Evolutionary conservation across 495 filamentous ascomycete species (phyloP), one percentile per base, ranked within the genome.

Genomic region (Venustampulla echinocandica): DNA sequence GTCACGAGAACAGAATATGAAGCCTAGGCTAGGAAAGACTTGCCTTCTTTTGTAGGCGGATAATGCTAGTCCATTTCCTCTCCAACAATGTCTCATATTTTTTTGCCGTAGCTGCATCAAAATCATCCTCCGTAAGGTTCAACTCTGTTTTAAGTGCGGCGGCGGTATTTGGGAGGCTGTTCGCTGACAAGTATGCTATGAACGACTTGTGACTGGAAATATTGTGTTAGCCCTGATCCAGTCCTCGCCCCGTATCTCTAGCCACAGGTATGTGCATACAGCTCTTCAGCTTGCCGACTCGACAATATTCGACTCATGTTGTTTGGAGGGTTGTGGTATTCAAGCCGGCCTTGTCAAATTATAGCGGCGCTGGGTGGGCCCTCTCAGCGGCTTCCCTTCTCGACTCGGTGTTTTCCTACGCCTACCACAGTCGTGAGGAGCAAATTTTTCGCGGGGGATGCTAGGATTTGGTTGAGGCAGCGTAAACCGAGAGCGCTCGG

Each of bases 41-140:
- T 43, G 24, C 85, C 81, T 87, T 94, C 64, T 87, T 92, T 61
- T 95, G 88, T 62, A 95, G 64, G 39, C 88, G 74, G 44, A 90
- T 83, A 4, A 89, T 80, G 52, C 82, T 87, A 18, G 87, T 95
- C 88, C 88, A 95, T 69, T 94, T 95, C 69, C 87, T 90, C 69
- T 93, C 88, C 57, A 95, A 61, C 14, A 95, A 61, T 4, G 81
- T 80, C 58, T 89, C 85, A 63, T 93, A 95, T 62, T 87, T 90
- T 66, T 90, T 90, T 20, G 75, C 64, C 11, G 83, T 87, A 5
- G 71, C 64, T 33, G 81, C 71, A 56, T 92, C 84, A 55, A 90
- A 88, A 25, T 65, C 74, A 42, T 81, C 68, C 7, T 44, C 17
- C n/a, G 76, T 75, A 3, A 88, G 64, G 27, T 67, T 69, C 2